Conservation (phyloP, 73 alveolate species). For the Paramecium sexaurelia region DNA sequence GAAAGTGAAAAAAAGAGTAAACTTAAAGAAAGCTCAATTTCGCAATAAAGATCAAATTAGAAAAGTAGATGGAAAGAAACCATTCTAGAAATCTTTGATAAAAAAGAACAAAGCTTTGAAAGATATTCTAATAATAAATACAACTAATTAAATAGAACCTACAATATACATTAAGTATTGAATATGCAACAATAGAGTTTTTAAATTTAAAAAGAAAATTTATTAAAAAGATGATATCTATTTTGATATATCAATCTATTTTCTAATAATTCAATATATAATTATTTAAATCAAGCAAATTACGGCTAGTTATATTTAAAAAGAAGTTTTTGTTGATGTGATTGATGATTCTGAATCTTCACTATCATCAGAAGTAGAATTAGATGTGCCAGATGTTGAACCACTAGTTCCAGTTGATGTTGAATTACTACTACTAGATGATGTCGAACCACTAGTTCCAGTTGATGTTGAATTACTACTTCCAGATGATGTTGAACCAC, state of each 20-base stretch:
- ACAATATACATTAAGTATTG: conserved; percentile 9
- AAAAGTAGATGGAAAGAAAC: conserved; percentile 39
- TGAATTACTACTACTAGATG: too few relatives aligned
- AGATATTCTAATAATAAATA: conserved; percentile 14
- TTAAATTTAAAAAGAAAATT: conserved; percentile 20
- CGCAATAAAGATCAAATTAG: background rate
- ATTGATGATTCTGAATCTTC: too few relatives aligned
- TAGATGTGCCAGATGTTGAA: too few relatives aligned
- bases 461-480: background rate
- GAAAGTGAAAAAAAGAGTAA: conserved; percentile 24
- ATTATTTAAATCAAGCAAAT: background rate
- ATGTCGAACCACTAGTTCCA: background rate
- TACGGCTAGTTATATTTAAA: background rate
- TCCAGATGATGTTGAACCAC: background rate
- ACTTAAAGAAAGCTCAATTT: conserved; percentile 20
- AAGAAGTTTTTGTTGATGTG: too few relatives aligned
- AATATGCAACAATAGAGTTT: conserved; percentile 24
- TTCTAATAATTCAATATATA: background rate
- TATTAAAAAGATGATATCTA: conserved; percentile 28
- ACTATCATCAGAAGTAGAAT: too few relatives aligned
- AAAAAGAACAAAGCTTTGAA: background rate
- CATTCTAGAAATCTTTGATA: background rate
- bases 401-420: too few relatives aligned
- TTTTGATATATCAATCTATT: conserved; percentile 12
- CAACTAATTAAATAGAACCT: background rate